Base-by-base conservation (phyloP, 1,284 basidiomycete species). In the Apiotrichum gracile region DNA sequence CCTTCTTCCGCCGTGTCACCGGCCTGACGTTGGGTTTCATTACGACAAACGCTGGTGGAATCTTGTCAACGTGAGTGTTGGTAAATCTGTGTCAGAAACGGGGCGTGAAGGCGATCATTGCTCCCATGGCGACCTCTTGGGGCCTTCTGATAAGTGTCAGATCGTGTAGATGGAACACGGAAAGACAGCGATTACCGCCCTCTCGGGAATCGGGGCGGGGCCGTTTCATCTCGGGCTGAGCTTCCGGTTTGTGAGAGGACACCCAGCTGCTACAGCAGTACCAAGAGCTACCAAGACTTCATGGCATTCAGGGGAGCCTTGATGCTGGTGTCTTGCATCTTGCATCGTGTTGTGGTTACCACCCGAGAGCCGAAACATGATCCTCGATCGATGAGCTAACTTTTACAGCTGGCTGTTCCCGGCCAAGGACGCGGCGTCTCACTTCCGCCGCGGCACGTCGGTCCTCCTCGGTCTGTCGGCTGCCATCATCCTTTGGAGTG, bases 11-110 rank as follows among this genome's bases (percentile, higher is more conserved):
- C 40, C 77, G 82, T 37, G 81, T 81, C 5, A 80, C 81, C 0
- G 76, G 78, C 19, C 76, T 84, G 45, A 82, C 81, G 7, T 70
- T 82, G 27, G 79, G 77, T 0, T 82, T 82, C 59, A 77, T 81
- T 58, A 68, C 77, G 66, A 80, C 79, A 29, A 83, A 83, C 64
- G 69, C 74, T 0, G 83, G 82, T 14, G 83, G 81, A 9, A 83
- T 85, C 52, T 75, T 82, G 9, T 77, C 80, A 1, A 81, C 79
- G 7, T 52, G 43, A 52, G 50, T 47, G 6, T 16, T 13, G 3
- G n/a, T 3, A 25, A 14, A 22, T 47, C 19, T 27, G 34, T 35
- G 12, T n/a, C 34, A 35, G 3, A 21, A 7, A 9, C n/a, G 19
- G 2, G 17, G 7, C 37, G 7, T 38, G 37, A 4, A n/a, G n/a